Base-by-base conservation (phyloP, 495 filamentous ascomycete species). In the Poronia punctata region DNA sequence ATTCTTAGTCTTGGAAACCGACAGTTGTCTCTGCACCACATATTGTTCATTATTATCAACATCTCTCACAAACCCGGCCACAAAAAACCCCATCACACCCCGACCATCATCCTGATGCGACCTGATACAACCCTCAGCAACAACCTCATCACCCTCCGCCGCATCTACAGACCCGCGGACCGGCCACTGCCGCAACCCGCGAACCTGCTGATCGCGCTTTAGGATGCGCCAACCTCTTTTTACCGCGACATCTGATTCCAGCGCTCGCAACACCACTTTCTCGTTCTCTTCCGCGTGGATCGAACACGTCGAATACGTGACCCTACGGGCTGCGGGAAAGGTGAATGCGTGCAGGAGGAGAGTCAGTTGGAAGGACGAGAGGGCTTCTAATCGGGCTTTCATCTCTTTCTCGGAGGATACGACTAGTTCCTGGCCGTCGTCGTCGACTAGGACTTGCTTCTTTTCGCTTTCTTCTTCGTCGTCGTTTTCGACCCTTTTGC, bases 301-400 rank as follows among this genome's bases (percentile, higher is more conserved):
- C 0, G 92, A 97, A 56, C 92, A 98, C 0, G 92, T 98, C 27
- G 83, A 89, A 56, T 98, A 98, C 0, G 83, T 84, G 26, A 97
- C 82, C 51, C 72, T 82, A 3, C 54, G 68, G 0, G 87, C 88
- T n/a, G 70, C 63, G 0, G 88, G 84, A 48, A 95, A 98, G 17
- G 62, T 57, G 59, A 97, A 78, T 0, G 92, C 90, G 56, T 93
- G 88, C 38, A 82, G 72, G 5, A 95, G 67, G 11, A 94, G 75
- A 19, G 72, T 68, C 12, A 85, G 71, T 56, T 95, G 88, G 16
- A 94, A 85, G 17, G 78, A 71, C 1, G 86, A 82, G 4, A 93
- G 67, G 2, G 87, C 79, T 10, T 59, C 59, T 7, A 97, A 71
- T 3, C 92, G 80, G 1, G 67, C 63, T 20, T 69, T 53, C 7